Percentiles rank a stretch among this genome's conserved stretches.
Evolutionary conservation across 2,329 filamentous ascomycete genomes (phyloP).

Genomic region (Phaeosphaeriaceae sp.): DNA sequence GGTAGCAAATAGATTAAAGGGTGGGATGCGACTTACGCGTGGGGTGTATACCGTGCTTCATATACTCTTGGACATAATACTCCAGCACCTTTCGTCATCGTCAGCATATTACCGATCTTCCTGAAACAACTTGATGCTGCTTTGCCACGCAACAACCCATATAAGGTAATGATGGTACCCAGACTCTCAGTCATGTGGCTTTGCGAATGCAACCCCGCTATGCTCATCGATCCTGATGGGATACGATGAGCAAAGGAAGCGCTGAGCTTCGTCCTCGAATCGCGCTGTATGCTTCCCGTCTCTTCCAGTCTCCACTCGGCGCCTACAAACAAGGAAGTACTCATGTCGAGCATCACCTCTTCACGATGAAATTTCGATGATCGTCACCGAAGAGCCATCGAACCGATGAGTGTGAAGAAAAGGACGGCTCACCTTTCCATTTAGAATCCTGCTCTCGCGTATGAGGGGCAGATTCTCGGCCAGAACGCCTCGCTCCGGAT

Average conservation of each 20-base stretch:
- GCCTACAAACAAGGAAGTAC: neutral
- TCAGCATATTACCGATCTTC: slow-evolving; percentile 18
- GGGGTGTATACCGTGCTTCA: slow-evolving; percentile 76
- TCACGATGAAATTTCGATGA: neutral
- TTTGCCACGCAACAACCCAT: slow-evolving; percentile 3
- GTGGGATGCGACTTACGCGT: slow-evolving; percentile 60
- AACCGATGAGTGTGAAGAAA: neutral
- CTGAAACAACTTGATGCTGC: slow-evolving; percentile 9
- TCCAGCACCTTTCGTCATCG: slow-evolving; percentile 67
- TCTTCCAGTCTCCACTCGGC: neutral
- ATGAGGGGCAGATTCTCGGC: slow-evolving; percentile 70
- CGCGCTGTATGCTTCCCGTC: neutral
- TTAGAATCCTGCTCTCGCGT: slow-evolving; percentile 66
- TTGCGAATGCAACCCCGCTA: neutral
- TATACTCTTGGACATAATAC: slow-evolving; percentile 77
- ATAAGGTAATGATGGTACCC: slow-evolving; percentile 12
- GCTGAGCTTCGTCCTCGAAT: neutral
- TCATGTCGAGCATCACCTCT: neutral
- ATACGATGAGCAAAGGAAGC: neutral
- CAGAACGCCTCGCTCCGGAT: slow-evolving; percentile 67
- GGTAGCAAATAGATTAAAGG: neutral
- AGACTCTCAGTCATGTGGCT: slow-evolving; percentile 3
- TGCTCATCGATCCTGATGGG: neutral
- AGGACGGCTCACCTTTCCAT: slow-evolving; percentile 60
- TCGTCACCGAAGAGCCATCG: neutral